Conservation (phyloP, 2,329 filamentous ascomycete genomes). For the Rutstroemia sp. region DNA sequence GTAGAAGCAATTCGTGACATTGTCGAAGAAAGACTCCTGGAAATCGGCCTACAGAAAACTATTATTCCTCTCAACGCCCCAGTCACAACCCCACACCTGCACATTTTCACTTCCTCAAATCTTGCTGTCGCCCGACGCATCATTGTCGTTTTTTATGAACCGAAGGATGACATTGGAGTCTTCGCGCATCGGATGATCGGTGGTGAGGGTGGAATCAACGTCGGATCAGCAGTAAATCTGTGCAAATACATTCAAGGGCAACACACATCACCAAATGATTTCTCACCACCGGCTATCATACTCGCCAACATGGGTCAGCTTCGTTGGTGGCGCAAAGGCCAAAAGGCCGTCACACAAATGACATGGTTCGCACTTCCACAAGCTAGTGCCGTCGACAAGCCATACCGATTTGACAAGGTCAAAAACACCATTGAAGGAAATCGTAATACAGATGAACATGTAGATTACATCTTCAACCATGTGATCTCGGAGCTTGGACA, state of each 20-base stretch:
- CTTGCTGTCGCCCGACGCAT: slow-evolving; percentile 53
- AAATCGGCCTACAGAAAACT: slow-evolving; percentile 51
- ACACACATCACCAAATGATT: slow-evolving; percentile 10
- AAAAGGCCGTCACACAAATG: slow-evolving; percentile 49
- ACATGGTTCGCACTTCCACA: slow-evolving; percentile 54
- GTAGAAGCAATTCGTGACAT: slow-evolving; percentile 53
- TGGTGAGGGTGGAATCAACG: slow-evolving; percentile 55
- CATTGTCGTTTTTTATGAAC: slow-evolving; percentile 68
- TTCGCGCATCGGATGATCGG: slow-evolving; percentile 63
- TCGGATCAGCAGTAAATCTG: slow-evolving; percentile 63
- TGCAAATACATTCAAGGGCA: slow-evolving; percentile 38
- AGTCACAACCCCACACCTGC: slow-evolving; percentile 49
- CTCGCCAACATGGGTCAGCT: slow-evolving; percentile 73
- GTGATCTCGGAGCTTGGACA: slow-evolving; percentile 46
- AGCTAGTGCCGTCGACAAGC: slow-evolving; percentile 52
- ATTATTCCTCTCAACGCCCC: slow-evolving; percentile 51
- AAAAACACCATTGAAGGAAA: slow-evolving; percentile 60
- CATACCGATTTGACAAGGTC: slow-evolving; percentile 41
- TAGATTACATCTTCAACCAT: slow-evolving; percentile 57
- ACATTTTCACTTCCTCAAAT: slow-evolving; percentile 57
- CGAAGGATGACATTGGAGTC: slow-evolving; percentile 63
- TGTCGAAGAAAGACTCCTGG: slow-evolving; percentile 53
- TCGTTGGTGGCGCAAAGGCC: slow-evolving; percentile 62
- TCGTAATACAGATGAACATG: slow-evolving; percentile 49
- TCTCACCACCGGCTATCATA: slow-evolving; percentile 51